These are phyloP conservation scores for Puccinellia tenuiflora DNA, from an alignment of 176 grass and related monocot species.

Conservation along the genomic window DNA sequence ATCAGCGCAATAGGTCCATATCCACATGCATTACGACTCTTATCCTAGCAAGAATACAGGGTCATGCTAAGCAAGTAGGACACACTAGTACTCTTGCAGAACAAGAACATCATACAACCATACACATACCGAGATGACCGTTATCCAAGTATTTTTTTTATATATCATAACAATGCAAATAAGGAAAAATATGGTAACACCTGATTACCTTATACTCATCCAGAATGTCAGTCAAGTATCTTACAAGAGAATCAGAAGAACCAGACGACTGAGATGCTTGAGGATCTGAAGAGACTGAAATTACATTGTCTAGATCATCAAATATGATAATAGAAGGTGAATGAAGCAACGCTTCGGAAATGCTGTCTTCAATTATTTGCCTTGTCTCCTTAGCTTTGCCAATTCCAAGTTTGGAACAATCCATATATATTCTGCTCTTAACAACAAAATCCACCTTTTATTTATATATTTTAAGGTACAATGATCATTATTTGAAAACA, in stretches of 20 bases:
- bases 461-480: background rate
- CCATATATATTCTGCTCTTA: conserved; percentile 64
- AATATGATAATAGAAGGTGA: conserved; percentile 88
- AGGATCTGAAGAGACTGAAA: conserved; percentile 73
- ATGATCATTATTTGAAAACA: conserved; percentile 10
- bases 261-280: conserved; percentile 59
- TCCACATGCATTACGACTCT: conserved; percentile 56
- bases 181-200: background rate
- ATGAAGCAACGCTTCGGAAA: conserved; percentile 68
- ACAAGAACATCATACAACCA: background rate
- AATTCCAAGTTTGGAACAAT: conserved; percentile 78
- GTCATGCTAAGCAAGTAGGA: conserved; percentile 18
- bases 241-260: conserved; percentile 62
- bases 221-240: conserved; percentile 68
- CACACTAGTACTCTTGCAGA: background rate
- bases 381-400: conserved; percentile 64
- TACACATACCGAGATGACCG: background rate
- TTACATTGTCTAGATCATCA: conserved; percentile 77
- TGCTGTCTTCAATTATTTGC: conserved; percentile 55
- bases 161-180: conserved; percentile 8
- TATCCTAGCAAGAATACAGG: conserved; percentile 53
- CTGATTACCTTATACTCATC: conserved; percentile 73
- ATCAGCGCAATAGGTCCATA: conserved; percentile 86
- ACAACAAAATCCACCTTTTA: conserved; percentile 23
- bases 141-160: background rate